phyloP scores from a whole-genome alignment of 164 flowering plant genomes.

The Aristolochia contorta region DNA sequence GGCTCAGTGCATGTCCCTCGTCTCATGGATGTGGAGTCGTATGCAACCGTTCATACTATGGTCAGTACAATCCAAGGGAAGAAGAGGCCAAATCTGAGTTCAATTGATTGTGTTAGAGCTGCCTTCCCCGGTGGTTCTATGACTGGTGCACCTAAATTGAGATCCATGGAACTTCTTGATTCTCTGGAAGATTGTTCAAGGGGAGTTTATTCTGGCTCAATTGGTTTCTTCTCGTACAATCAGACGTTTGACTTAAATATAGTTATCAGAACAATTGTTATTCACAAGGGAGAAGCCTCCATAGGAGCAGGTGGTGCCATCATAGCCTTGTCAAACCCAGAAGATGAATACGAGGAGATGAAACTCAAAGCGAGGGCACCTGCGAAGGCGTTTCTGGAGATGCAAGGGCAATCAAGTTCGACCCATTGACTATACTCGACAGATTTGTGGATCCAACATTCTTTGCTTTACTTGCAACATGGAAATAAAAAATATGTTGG shows the following conservation, averaged over 20 bases:
- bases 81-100: constrained; percentile 34
- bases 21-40: constrained; percentile 92
- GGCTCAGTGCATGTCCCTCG: constrained; percentile 87
- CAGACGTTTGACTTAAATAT: constrained; percentile 87
- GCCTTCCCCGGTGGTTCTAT: constrained; percentile 99
- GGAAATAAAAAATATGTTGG: no score
- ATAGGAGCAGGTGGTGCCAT: constrained; percentile 97
- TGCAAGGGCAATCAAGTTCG: constrained; percentile 13
- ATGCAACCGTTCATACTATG: constrained; percentile 94
- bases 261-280: constrained; percentile 79
- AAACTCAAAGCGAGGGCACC: constrained; percentile 74
- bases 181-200: constrained; percentile 71
- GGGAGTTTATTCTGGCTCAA: constrained; percentile 89
- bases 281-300: constrained; percentile 79
- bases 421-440: no score
- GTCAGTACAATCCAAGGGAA: constrained; percentile 86
- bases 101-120: constrained; percentile 75
- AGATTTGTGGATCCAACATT: no score
- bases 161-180: constrained; percentile 92
- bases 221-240: constrained; percentile 81
- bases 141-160: constrained; percentile 97
- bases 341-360: constrained; percentile 85
- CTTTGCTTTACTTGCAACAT: no score
- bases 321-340: constrained; percentile 74
- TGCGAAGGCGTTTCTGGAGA: constrained; percentile 44